A percentile compares a stretch with the other conserved stretches of the same genome.
Conservation (phyloP, 1,284 basidiomycete genomes). For the Moniliophthora roreri region DNA sequence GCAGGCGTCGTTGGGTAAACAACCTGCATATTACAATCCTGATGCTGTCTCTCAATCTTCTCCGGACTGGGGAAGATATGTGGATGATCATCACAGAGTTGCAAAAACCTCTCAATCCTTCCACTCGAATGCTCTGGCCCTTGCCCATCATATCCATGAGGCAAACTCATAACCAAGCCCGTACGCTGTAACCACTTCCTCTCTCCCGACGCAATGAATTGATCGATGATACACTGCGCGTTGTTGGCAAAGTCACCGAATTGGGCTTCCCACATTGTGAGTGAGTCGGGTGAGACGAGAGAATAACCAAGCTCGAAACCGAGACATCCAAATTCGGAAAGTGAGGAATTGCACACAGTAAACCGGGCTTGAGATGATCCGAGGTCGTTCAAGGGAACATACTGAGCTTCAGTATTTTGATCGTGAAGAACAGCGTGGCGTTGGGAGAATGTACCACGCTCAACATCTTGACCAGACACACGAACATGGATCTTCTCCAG, state of each 20-base stretch:
- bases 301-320: constrained; percentile 99
- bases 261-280: constrained; percentile 99
- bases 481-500: constrained; percentile 95
- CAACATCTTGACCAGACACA: constrained; percentile 97
- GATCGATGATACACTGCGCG: constrained; percentile 98
- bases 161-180: constrained; percentile 90
- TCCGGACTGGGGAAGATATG: constrained; percentile 86
- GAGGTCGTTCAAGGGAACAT: constrained; percentile 88
- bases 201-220: constrained; percentile 98
- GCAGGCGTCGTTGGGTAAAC: constrained; percentile 96
- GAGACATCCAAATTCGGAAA: constrained; percentile 94
- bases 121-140: constrained; percentile 99
- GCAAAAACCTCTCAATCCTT: constrained; percentile 94
- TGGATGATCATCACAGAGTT: constrained; percentile 97
- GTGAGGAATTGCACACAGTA: constrained; percentile 94
- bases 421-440: constrained; percentile 97
- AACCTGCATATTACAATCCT: constrained; percentile 99
- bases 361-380: constrained; percentile 88
- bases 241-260: constrained; percentile 99
- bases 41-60: constrained; percentile 94
- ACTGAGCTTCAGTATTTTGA: constrained; percentile 90
- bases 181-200: constrained; percentile 97
- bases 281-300: constrained; percentile 89
- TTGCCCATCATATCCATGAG: constrained; percentile 98
- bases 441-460: constrained; percentile 99